Evolutionary conservation across 192 early-diverging fungal genomes (phyloP), one percentile per base, ranked within the genome.

Genomic region (Paraglomus brasilianum): DNA sequence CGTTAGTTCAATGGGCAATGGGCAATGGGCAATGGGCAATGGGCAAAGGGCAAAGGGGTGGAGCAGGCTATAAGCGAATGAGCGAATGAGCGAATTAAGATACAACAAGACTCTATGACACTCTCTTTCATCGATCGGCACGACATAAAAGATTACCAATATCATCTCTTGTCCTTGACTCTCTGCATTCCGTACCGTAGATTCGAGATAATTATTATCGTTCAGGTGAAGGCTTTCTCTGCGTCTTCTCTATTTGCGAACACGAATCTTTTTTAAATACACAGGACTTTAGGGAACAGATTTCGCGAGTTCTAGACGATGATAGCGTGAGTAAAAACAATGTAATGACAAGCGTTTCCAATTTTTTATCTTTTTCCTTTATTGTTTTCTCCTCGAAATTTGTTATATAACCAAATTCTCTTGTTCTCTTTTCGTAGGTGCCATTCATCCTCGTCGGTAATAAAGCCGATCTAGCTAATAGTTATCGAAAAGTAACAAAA

Each of bases 201-300:
- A 93, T 93, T 70, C 83, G 92, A 8, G 92, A 93, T 66, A 92
- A 93, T 74, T 93, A 93, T 72, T 92, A 92, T 71, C 83, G 92
- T 8, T 87, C 85, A 51, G 92, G 92, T 10, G 92, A 93, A 80
- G 92, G 92, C 1, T 93, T 93, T 63, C 75, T 93, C 10, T 92
- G 90, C 68, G 90, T 94, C 9, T 94, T 94, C 75, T 91, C 89
- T 14, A 78, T 94, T 9, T 87, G 84, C 65, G 92, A 94, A 78
- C 78, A 83, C 61, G 91, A 94, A 73, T 86, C 83, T 36, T 94
- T 94, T 76, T 79, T 79, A 41, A 85, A 94, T 76, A 91, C 92
- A 8, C 82, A 89, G 58, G 91, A 94, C 71, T 94, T 94, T 72
- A 77, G 90, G 49, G 92, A 94, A 56, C 92, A 94, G 72, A 94